Percentiles rank a stretch among this genome's conserved stretches.
Conservation (phyloP, 768 basidiomycete genomes). For the Melanogaster broomeanus region DNA sequence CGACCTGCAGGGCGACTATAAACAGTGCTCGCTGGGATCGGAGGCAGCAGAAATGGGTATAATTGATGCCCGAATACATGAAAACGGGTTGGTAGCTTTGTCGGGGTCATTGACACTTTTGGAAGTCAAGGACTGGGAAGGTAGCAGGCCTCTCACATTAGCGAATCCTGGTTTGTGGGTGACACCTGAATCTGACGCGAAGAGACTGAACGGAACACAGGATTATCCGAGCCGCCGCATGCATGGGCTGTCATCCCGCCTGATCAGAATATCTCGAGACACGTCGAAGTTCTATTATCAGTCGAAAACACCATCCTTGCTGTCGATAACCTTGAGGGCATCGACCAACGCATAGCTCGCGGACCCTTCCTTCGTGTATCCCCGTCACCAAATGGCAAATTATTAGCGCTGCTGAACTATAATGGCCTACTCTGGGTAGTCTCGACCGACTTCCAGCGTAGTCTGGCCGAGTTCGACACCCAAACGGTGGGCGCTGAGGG, state of each 20-base stretch:
- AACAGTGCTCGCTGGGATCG: slow-evolving; percentile 79
- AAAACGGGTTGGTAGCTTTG: slow-evolving; percentile 84
- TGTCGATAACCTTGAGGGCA: slow-evolving; percentile 85
- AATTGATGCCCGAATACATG: slow-evolving; percentile 83
- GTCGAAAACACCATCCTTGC: slow-evolving; percentile 77
- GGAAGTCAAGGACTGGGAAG: slow-evolving; percentile 90
- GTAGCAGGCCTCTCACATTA: slow-evolving; percentile 67
- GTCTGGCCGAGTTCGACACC: slow-evolving; percentile 85
- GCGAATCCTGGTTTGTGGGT: slow-evolving; percentile 67
- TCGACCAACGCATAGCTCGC: slow-evolving; percentile 85
- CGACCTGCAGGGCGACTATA: slow-evolving; percentile 82
- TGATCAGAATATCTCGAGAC: slow-evolving; percentile 84
- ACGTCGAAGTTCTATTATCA: slow-evolving; percentile 87
- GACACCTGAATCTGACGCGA: slow-evolving; percentile 7
- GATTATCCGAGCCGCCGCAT: slow-evolving; percentile 73
- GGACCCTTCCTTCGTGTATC: slow-evolving; percentile 89
- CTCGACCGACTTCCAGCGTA: slow-evolving; percentile 90
- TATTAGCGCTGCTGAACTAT: slow-evolving; percentile 80
- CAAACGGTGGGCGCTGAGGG: slow-evolving; percentile 57
- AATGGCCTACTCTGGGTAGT: slow-evolving; percentile 85
- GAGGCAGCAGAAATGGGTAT: slow-evolving; percentile 85
- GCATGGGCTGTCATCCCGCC: slow-evolving; percentile 91
- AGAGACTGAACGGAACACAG: slow-evolving; percentile 37
- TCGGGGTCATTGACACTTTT: slow-evolving; percentile 73
- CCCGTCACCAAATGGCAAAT: slow-evolving; percentile 93